Base-by-base conservation (phyloP, 164 flowering plant species). In the Protea cynaroides region DNA sequence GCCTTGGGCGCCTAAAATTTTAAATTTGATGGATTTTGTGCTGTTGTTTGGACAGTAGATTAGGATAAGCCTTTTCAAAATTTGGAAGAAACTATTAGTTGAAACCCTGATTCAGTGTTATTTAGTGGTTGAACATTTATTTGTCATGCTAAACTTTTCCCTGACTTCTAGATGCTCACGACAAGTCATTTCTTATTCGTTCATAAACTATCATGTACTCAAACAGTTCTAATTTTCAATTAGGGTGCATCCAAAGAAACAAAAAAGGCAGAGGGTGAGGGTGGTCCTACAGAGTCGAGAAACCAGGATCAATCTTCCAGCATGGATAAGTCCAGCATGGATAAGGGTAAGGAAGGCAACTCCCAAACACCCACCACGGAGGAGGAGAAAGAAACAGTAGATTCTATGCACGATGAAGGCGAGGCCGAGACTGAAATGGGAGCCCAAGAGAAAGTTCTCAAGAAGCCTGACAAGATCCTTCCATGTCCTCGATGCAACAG, bases 401-500 rank as follows among this genome's bases (percentile, higher is more conserved):
- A 21, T 52, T 19, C 71, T 19, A 72, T 67, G 22, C 25, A 65
- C 15, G 74, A 69, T 47, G 78, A 64, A 55, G 78, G 72, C 10
- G 76, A 65, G 36, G 50, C 46, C 13, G 82, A 69, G 62, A 63
- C 65, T 17, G 61, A 70, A 60, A 47, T 47, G 13, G 21, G 63
- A n/a, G 72, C 49, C 13, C 81, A 59, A 25, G 64, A 69, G 57
- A 50, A 77, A 56, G 58, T 13, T 25, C 58, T 67, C 11, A 71
- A 75, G 68, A 82, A 67, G 71, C 83, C 80, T 1, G 83, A 78
- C 55, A 82, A 82, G 75, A 55, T 80, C 59, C 67, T 82, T 36
- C 80, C 76, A 22, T 82, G 86, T 67, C 86, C 86, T 1, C 71
- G 86, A 19, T 82, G 86, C 77, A 80, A 72, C 71, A 82, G 83